Base-by-base conservation (phyloP, 2,329 filamentous ascomycete species). In the Eutypa lata region DNA sequence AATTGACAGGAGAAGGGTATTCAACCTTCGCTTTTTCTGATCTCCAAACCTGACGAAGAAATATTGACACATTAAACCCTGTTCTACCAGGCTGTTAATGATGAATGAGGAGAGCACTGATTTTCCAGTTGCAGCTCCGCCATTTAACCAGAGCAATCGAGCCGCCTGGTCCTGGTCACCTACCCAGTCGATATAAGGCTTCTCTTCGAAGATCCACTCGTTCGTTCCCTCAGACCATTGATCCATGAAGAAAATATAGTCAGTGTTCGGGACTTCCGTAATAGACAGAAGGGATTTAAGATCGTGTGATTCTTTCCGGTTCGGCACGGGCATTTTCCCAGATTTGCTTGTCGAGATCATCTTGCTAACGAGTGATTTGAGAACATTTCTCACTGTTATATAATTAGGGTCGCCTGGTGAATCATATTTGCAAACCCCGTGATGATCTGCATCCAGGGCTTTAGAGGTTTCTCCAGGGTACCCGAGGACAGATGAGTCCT, bases 401-500 rank as follows among this genome's bases (percentile, higher is more conserved):
- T 77, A 77, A 49, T 71, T 71, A 1, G 71, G 52, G 51, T 77
- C 74, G 0, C 61, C 13, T 2, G 53, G 64, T 11, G 61, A 64
- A 8, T 60, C 53, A 48, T 68, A 78, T 50, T 77, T 77, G 65
- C 72, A 76, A 8, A 76, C 67, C 1, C 60, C 57, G 40, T 72
- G 71, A 49, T 77, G 75, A 50, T 77, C 70, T 8, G 74, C 73
- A 52, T 66, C 55, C 33, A 79, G 57, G 2, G 67, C 55, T 38
- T 61, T 68, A 1, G 70, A 69, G 1, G 63, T 63, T 57, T 79
- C 76, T 3, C 64, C 63, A 0, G 65, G 67, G 53, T 75, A 77
- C 1, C 73, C 75, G 2, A 78, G 65, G 0, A 71, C 63, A 0
- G 76, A 68, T 0, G 75, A 76, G 4, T 76, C 70, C 14, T 68